Evolutionary conservation across 306 rosid genomes (phyloP).

Genomic region (Malus sylvestris): DNA sequence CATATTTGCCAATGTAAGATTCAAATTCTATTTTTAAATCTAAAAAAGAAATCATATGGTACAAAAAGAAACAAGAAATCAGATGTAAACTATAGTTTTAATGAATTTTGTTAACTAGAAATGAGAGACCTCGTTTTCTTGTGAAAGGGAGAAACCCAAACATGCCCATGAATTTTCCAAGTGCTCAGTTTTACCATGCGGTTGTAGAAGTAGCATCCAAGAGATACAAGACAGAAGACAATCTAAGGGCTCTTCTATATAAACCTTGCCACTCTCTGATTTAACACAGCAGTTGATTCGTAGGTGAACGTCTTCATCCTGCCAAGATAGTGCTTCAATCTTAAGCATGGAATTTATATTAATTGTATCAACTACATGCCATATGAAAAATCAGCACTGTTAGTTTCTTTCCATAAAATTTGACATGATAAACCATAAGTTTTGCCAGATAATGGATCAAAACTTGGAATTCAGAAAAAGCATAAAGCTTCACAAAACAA

Average conservation of each 20-base stretch:
- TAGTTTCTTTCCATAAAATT: not conserved
- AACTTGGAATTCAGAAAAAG: not conserved
- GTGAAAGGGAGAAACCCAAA: slow-evolving; percentile 39
- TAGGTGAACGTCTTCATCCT: slow-evolving; percentile 21
- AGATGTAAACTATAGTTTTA: not conserved
- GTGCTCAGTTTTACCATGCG: slow-evolving; percentile 16
- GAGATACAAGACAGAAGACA: slow-evolving; percentile 30
- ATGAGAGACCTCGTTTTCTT: slow-evolving; percentile 32
- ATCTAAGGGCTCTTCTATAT: slow-evolving; percentile 30
- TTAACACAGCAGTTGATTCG: slow-evolving; percentile 25
- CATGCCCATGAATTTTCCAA: slow-evolving; percentile 31
- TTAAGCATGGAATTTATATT: not conserved
- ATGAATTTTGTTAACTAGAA: not conserved
- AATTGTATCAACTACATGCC: not conserved
- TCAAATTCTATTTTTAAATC: not conserved
- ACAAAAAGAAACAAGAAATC: not conserved
- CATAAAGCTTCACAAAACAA: not conserved
- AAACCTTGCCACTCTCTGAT: slow-evolving; percentile 25
- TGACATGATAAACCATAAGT: not conserved
- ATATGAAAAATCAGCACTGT: not conserved
- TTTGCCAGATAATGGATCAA: not conserved
- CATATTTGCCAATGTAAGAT: not conserved
- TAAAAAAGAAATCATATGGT: not conserved
- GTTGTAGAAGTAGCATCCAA: slow-evolving; percentile 35
- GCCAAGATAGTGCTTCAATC: slow-evolving; percentile 3